A percentile compares a stretch with the other conserved stretches of the same genome.
phyloP scores from a whole-genome alignment of 225 moss, liverwort and hornwort species.

The Ulota crispa region DNA sequence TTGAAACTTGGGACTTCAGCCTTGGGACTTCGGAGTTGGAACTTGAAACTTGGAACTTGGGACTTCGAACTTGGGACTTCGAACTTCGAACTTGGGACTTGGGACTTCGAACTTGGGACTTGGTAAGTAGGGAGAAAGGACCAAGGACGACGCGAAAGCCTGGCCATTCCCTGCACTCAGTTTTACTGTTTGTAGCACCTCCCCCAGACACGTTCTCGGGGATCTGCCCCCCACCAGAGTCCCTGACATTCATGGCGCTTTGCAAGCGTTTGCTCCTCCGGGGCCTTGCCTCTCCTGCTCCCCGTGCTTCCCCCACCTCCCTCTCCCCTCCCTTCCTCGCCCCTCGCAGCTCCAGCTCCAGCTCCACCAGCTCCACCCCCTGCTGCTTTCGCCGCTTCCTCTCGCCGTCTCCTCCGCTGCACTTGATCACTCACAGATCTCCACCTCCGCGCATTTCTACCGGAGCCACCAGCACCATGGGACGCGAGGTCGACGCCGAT shows the following conservation, averaged over 20 bases:
- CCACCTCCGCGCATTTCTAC: neutral
- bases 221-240: too few species aligned
- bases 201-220: too few species aligned
- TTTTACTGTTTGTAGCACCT: too few species aligned
- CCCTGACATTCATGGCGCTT: constrained; percentile 3
- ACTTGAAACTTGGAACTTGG: too few species aligned
- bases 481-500: constrained; percentile 44
- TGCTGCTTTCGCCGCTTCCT: neutral
- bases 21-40: too few species aligned
- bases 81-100: too few species aligned
- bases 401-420: neutral
- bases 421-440: neutral
- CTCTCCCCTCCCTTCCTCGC: neutral
- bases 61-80: too few species aligned
- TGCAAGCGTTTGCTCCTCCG: neutral
- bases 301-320: neutral
- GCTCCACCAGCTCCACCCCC: neutral
- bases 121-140: too few species aligned
- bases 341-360: neutral
- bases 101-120: too few species aligned
- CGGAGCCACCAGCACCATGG: constrained; percentile 22
- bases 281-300: neutral
- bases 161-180: too few species aligned
- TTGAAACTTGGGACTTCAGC: too few species aligned
- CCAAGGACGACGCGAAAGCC: too few species aligned